Percentiles rank a stretch among this genome's conserved stretches.
Evolutionary conservation across 1,139 yeast genomes (phyloP).

Genomic region (Kazachstania sp.): DNA sequence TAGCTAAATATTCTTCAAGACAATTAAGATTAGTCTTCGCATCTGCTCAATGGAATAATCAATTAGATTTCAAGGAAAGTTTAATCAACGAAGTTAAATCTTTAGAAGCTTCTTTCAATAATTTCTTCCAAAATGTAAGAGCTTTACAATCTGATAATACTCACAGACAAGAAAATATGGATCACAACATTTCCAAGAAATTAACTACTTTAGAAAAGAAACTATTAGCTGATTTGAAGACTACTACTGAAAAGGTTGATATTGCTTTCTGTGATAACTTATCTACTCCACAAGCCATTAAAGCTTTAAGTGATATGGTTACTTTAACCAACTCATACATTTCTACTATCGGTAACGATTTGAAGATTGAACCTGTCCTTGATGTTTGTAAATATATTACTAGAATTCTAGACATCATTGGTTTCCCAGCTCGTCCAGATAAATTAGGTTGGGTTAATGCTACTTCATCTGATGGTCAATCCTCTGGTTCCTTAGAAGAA

Average conservation of each 20-base stretch:
- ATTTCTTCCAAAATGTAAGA: conserved; percentile 75
- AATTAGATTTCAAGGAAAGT: conserved; percentile 82
- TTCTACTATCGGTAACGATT: conserved; percentile 40
- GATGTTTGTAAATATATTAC: conserved; percentile 64
- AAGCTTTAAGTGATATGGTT: conserved; percentile 58
- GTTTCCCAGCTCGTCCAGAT: conserved; percentile 65
- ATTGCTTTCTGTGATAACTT: conserved; percentile 81
- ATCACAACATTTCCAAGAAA: conserved; percentile 47
- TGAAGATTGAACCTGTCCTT: conserved; percentile 58
- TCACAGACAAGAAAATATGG: conserved; percentile 6
- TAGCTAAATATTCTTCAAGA: conserved; percentile 58
- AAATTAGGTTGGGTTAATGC: conserved; percentile 69
- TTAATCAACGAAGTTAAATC: conserved; percentile 69
- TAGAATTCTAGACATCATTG: conserved; percentile 59
- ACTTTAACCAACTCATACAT: conserved; percentile 67
- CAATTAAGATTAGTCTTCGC: conserved; percentile 89
- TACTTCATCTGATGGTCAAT: conserved; percentile 13
- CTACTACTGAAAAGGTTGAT: conserved; percentile 57
- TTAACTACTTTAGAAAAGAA: conserved; percentile 44
- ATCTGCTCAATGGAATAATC: conserved; percentile 84
- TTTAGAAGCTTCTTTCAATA: conserved; percentile 62
- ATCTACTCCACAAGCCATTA: conserved; percentile 67
- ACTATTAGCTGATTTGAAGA: conserved; percentile 43
- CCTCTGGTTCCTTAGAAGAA: conserved; percentile 47
- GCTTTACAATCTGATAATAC: conserved; percentile 58